Evolutionary conservation across 331 rosid genomes (phyloP).

Genomic region (Spiraea crenata): DNA sequence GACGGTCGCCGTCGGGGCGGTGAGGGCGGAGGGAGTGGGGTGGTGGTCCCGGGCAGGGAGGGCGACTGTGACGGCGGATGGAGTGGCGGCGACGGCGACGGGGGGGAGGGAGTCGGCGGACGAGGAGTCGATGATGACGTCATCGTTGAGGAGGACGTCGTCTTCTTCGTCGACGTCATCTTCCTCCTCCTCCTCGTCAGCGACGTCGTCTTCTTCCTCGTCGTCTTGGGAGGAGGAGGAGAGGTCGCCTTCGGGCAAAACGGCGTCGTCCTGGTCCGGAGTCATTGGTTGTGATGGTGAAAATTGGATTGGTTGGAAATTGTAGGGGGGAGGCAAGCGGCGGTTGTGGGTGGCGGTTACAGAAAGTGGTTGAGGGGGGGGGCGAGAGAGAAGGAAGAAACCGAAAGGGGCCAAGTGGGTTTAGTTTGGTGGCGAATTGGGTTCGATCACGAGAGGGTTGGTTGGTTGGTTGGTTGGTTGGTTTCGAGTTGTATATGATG

Average conservation of each 20-base stretch:
- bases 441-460: neutral
- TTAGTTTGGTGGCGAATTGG: neutral
- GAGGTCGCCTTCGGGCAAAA: constrained; percentile 57
- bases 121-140: constrained; percentile 28
- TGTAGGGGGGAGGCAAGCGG: neutral
- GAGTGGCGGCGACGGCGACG: constrained; percentile 22
- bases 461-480: too few species aligned
- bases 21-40: neutral
- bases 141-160: constrained; percentile 39
- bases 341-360: neutral
- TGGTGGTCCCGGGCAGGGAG: constrained; percentile 24
- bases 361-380: neutral
- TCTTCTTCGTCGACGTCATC: constrained; percentile 26
- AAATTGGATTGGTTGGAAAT: neutral
- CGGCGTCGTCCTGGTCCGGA: constrained; percentile 64
- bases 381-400: neutral
- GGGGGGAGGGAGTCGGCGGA: constrained; percentile 28
- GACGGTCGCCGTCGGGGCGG: neutral
- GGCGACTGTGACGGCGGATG: constrained; percentile 33
- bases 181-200: constrained; percentile 49
- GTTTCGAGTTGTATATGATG: neutral
- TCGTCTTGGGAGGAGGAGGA: constrained; percentile 66
- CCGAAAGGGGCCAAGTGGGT: neutral
- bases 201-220: constrained; percentile 62
- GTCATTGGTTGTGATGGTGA: constrained; percentile 36